These are phyloP conservation scores for Tremella fuciformis DNA, from an alignment of 768 basidiomycete species.

Conservation along the genomic window DNA sequence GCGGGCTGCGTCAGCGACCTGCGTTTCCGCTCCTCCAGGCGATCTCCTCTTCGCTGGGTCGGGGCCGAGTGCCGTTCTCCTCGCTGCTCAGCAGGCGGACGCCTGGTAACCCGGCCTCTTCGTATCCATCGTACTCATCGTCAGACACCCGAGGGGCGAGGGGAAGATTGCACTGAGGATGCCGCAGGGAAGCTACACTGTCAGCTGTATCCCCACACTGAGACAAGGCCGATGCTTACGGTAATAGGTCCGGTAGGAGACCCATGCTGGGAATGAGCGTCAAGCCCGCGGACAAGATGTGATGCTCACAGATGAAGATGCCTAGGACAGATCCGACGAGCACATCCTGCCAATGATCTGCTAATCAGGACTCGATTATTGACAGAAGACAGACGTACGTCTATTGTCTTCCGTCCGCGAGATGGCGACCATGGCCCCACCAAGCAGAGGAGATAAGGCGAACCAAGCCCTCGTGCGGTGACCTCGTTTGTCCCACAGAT, in stretches of 20 bases:
- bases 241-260: slow-evolving; percentile 49
- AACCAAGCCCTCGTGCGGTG: slow-evolving; percentile 69
- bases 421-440: slow-evolving; percentile 58
- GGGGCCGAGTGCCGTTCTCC: slow-evolving; percentile 1
- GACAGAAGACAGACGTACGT: slow-evolving; percentile 57
- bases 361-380: not conserved
- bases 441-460: slow-evolving; percentile 69
- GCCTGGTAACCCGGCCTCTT: not conserved
- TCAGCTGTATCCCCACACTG: not conserved
- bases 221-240: slow-evolving; percentile 29
- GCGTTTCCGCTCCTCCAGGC: slow-evolving; percentile 9
- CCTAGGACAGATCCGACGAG: slow-evolving; percentile 75
- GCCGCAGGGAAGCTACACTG: slow-evolving; percentile 39
- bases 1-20: too few relatives aligned
- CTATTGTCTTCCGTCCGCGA: slow-evolving; percentile 89
- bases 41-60: slow-evolving; percentile 22
- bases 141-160: slow-evolving; percentile 38
- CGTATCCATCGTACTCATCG: slow-evolving; percentile 12
- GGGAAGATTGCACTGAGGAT: slow-evolving; percentile 46
- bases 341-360: slow-evolving; percentile 92
- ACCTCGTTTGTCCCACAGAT: slow-evolving; percentile 78
- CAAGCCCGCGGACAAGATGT: slow-evolving; percentile 46
- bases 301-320: slow-evolving; percentile 59
- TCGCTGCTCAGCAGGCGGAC: slow-evolving; percentile 12
- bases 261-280: slow-evolving; percentile 32